Evolutionary conservation across 2,329 filamentous ascomycete genomes (phyloP).

Genomic region (Albifimbria verrucaria): DNA sequence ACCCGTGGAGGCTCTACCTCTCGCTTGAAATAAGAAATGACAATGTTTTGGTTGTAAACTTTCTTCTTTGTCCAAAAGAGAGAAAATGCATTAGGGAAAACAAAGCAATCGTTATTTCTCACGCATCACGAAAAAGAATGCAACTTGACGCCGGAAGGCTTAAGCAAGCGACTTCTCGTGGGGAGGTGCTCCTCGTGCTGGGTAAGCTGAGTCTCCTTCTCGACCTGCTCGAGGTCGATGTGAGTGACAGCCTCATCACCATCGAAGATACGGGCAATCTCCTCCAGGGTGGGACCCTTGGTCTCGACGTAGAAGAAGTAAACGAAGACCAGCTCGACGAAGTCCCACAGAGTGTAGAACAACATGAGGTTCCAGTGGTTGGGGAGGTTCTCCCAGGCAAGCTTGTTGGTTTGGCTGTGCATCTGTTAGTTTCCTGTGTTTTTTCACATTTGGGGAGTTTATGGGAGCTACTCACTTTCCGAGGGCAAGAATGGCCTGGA

Average conservation of each 20-base stretch:
- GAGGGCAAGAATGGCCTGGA: conserved; percentile 59
- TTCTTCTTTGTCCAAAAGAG: background rate
- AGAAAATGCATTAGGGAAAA: background rate
- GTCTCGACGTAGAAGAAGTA: conserved; percentile 69
- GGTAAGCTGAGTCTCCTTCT: conserved; percentile 42
- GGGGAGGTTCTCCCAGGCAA: conserved; percentile 58
- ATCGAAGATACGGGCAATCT: conserved; percentile 63
- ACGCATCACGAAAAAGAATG: background rate
- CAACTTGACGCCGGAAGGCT: background rate
- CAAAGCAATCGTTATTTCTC: background rate
- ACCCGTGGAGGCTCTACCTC: background rate
- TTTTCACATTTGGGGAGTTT: no score
- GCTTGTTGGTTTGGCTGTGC: conserved; percentile 57
- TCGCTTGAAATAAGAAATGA: background rate
- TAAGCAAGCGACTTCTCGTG: conserved; percentile 1
- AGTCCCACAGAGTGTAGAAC: conserved; percentile 63
- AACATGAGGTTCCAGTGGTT: conserved; percentile 64
- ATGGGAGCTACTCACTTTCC: conserved; percentile 51
- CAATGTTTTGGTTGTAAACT: background rate
- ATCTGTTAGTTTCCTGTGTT: background rate
- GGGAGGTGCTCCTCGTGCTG: conserved; percentile 19
- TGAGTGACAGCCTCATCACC: conserved; percentile 56
- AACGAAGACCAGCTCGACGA: conserved; percentile 57
- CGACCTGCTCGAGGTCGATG: conserved; percentile 51
- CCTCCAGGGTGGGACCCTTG: conserved; percentile 65